Percentiles rank a stretch among this genome's conserved stretches.
Conservation (phyloP, 768 basidiomycete genomes). For the Agaricus blazei region DNA sequence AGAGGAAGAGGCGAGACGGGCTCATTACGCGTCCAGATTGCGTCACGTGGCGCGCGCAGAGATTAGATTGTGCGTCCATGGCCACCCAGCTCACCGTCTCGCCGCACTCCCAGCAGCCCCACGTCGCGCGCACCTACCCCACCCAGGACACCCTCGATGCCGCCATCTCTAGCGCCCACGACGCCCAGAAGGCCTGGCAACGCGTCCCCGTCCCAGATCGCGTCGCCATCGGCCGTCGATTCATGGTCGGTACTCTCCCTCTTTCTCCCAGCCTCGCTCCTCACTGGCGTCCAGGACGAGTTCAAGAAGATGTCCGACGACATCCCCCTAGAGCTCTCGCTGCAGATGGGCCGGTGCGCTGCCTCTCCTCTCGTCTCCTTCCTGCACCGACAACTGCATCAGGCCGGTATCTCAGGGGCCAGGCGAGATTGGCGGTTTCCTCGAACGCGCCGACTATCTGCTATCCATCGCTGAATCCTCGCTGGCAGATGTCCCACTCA, state of each 20-base stretch:
- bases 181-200: constrained; percentile 74
- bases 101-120: constrained; percentile 73
- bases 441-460: constrained; percentile 83
- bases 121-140: constrained; percentile 65
- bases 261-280: background rate
- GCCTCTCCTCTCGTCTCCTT: background rate
- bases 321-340: constrained; percentile 69
- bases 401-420: constrained; percentile 77
- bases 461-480: constrained; percentile 73
- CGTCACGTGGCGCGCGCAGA: background rate
- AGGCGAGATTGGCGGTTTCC: constrained; percentile 76
- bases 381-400: background rate
- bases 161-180: constrained; percentile 49
- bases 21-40: constrained; percentile 6
- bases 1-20: constrained; percentile 24
- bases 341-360: constrained; percentile 88
- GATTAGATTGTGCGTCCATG: constrained; percentile 19
- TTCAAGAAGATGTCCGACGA: constrained; percentile 50
- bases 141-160: constrained; percentile 52
- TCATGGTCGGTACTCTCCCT: constrained; percentile 22
- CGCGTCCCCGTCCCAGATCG: constrained; percentile 68
- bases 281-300: constrained; percentile 30
- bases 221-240: constrained; percentile 53
- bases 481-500: constrained; percentile 70
- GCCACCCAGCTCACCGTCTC: constrained; percentile 73